Conservation (phyloP, 805 yeast species). For the Lipomyces sp. region DNA sequence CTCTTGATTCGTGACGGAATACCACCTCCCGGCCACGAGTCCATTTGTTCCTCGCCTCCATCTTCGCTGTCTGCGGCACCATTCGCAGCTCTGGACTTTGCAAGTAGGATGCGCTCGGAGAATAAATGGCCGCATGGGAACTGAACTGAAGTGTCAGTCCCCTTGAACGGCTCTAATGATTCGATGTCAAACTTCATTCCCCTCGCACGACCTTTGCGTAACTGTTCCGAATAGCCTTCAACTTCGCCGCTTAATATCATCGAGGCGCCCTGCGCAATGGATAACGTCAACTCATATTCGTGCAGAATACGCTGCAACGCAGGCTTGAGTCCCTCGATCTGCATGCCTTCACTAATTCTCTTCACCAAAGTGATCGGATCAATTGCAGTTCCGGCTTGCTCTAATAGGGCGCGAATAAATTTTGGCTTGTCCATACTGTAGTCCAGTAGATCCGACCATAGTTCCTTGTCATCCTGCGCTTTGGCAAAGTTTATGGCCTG, state of each 20-base stretch:
- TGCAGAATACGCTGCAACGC: constrained; percentile 60
- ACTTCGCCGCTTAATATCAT: constrained; percentile 11
- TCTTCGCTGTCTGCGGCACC: constrained; percentile 1
- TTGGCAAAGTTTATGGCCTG: constrained; percentile 78
- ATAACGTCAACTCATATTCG: constrained; percentile 51
- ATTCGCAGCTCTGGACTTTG: constrained; percentile 1
- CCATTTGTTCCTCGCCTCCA: constrained; percentile 7
- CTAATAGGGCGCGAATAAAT: constrained; percentile 73
- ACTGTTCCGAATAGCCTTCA: constrained; percentile 19
- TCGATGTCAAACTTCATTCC: constrained; percentile 26
- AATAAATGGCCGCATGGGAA: constrained; percentile 25
- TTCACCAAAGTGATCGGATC: constrained; percentile 69
- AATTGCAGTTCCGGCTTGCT: constrained; percentile 53
- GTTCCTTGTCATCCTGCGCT: constrained; percentile 62
- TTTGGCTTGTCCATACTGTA: constrained; percentile 68
- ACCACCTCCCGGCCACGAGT: constrained; percentile 15
- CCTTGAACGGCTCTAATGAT: constrained; percentile 13
- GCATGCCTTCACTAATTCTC: constrained; percentile 58
- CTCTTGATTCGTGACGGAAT: constrained; percentile 6
- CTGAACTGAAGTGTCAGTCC: constrained; percentile 15
- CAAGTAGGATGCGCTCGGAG: constrained; percentile 14
- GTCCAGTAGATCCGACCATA: constrained; percentile 73
- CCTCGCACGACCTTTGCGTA: constrained; percentile 23
- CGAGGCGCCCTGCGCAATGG: constrained; percentile 25
- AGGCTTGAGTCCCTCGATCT: constrained; percentile 61